Base-by-base conservation (phyloP, 2,329 filamentous ascomycete genomes). In the Xylaria sp. region DNA sequence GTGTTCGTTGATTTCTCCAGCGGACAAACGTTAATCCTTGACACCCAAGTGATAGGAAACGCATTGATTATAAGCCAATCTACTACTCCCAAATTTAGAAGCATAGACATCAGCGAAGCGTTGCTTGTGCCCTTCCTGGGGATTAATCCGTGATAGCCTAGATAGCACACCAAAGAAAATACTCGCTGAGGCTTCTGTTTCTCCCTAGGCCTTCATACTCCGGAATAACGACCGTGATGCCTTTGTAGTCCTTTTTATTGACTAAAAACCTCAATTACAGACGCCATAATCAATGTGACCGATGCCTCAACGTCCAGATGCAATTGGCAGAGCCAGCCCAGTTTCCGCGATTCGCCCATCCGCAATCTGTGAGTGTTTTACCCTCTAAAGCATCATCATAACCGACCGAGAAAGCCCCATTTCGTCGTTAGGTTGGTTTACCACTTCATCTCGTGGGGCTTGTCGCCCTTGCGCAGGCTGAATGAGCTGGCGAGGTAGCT, bases 371-470 rank as follows among this genome's bases (percentile, higher is more conserved):
- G 65, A 66, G 60, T 70, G 53, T 64, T 69, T 71, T 68, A 56
- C 66, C 69, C 62, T 63, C 65, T 65, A 69, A 72, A 71, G 67
- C 65, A 66, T 66, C 64, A 66, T 66, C 62, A 66, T 66, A 72
- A 68, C 63, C 61, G 67, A 66, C 54, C 60, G 52, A 65, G 49
- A 64, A 64, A 58, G 37, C 43, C 61, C 61, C 57, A 47, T 64
- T 54, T 52, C 60, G 55, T 62, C 64, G 60, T 64, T 54, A 64
- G 52, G 51, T 61, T 60, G 46, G 49, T 88, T 84, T 97, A 99
- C 89, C 94, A 99, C 85, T 92, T 91, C 95, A 99, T 98, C 89
- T 96, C 92, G 86, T 99, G 95, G 84, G 95, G 95, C 90, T 94
- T 93, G 88, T 99, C 94, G 78, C 95, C 95, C 87, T 93, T 97